phyloP scores from a whole-genome alignment of 352 stramenopile species.

The Globisporangium nagaii region DNA sequence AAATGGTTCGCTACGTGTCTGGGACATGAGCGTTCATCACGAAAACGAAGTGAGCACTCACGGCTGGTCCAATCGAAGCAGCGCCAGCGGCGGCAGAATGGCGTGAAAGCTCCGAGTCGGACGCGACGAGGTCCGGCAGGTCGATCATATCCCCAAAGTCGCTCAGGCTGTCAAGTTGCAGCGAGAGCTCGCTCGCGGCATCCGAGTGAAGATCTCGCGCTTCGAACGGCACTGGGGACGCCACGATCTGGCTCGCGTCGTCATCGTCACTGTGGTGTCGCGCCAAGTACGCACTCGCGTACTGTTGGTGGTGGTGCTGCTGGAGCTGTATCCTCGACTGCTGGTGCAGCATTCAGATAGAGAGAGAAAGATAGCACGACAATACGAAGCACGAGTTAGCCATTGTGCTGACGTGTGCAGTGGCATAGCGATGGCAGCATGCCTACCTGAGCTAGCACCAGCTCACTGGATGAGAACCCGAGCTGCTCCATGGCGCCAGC shows the following conservation, averaged over 20 bases:
- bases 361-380: not conserved
- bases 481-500: not conserved
- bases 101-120: conserved; percentile 17
- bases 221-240: conserved; percentile 13
- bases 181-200: conserved; percentile 17
- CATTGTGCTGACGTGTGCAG: too few relatives aligned
- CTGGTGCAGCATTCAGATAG: too few relatives aligned
- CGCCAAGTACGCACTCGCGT: conserved; percentile 2
- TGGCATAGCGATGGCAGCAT: not conserved
- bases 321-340: conserved; percentile 2
- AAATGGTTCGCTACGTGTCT: too few relatives aligned
- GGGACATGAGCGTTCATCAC: too few relatives aligned
- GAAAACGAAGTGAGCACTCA: not conserved
- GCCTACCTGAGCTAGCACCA: not conserved
- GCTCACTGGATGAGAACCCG: not conserved
- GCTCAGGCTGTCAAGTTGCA: conserved; percentile 43
- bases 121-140: conserved; percentile 45
- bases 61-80: not conserved
- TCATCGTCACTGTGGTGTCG: not conserved
- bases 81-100: not conserved
- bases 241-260: not conserved
- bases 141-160: conserved; percentile 57
- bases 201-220: conserved; percentile 20
- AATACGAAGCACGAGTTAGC: too few relatives aligned
- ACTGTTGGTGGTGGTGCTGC: not conserved